Evolutionary conservation across 805 yeast genomes (phyloP), one percentile per base, ranked within the genome.

Genomic region (Saccharomycopsis schoenii): DNA sequence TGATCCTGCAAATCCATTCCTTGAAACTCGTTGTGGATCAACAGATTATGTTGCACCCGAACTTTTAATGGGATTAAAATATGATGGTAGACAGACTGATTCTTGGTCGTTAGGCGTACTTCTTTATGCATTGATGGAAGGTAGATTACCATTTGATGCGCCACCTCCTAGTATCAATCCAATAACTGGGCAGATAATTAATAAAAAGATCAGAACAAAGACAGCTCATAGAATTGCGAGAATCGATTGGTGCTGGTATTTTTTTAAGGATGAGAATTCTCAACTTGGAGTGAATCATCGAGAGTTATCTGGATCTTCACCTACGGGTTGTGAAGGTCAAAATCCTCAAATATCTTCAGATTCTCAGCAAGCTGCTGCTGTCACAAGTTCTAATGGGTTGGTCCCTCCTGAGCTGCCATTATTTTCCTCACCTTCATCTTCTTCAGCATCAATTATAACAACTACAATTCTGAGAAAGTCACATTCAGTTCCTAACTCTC

Each of bases 41-140:
- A 97, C 89, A 65, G 99, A 94, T 70, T 94, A 94, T 68, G 96
- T 94, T 6, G 86, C 97, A 0, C 99, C 99, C 0, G 99, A 94
- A 69, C 74, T 94, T 25, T 75, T 94, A 43, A 82, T 94, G 83
- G 98, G 98, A 1, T 77, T 89, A 60, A 86, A 90, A 6, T 94
- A 94, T 69, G 93, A 93, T 68, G 99, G 99, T 12, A 80, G 88
- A 58, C 83, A 89, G 65, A 86, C 94, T 57, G 99, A 94, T 71
- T 77, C 92, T 19, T 94, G 99, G 99, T 89, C 97, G 1, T 72
- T 92, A 10, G 99, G 99, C 1, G 98, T 94, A 2, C 76, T 92
- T n/a, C 73, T 92, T 0, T 94, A 91, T 68, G 83, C 96, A 1
- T 74, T 93, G 34, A 71, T 94, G 67, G 99, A 94, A 68, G 85